Evolutionary conservation across 805 yeast species (phyloP), one percentile per base, ranked within the genome.

Genomic region (Cyberlindnera sargentensis): DNA sequence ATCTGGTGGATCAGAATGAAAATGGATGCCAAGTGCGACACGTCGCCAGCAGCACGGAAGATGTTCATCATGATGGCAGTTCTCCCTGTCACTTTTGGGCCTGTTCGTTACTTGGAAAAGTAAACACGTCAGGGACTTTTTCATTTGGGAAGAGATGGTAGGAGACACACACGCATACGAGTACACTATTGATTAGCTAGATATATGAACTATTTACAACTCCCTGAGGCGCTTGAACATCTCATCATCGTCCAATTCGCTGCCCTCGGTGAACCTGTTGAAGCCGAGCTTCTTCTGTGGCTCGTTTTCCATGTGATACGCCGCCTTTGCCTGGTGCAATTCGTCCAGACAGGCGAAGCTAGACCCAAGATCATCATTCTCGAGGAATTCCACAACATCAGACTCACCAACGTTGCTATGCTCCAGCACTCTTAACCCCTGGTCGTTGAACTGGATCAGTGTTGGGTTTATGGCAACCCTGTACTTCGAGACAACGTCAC

Each of bases 1-100:
- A 93, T 87, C 34, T 88, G 77, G 43, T 78, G 81, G 40, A 91
- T 68, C 50, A 93, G 72, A 43, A 93, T 75, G 46, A 85, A 67
- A 40, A 87, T 85, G 53, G 95, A 81, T 15, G 83, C 78, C 62
- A 87, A 66, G 61, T 93, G 99, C 38, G 93, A 78, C 43, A 87
- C 57, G 59, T 93, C 99, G 28, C 91, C 95, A 36, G 58, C 49
- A 27, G 70, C 55, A 55, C 77, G 62, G 52, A 72, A 72, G 33
- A 72, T 49, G 50, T 73, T 75, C 56, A 67, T 34, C 64, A 61
- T 61, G 10, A 9, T 40, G 40, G 26, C 11, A 8, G n/a, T 11
- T 31, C 31, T 29, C 31, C 31, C 8, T 31, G 33, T 9, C 11
- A n/a, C n/a, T 31, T 31, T 31, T 9, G 33, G 11, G 15, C 6